Evolutionary conservation across 192 early-diverging fungal species (phyloP).

Genomic region (Rhizoclosmatium sp.): DNA sequence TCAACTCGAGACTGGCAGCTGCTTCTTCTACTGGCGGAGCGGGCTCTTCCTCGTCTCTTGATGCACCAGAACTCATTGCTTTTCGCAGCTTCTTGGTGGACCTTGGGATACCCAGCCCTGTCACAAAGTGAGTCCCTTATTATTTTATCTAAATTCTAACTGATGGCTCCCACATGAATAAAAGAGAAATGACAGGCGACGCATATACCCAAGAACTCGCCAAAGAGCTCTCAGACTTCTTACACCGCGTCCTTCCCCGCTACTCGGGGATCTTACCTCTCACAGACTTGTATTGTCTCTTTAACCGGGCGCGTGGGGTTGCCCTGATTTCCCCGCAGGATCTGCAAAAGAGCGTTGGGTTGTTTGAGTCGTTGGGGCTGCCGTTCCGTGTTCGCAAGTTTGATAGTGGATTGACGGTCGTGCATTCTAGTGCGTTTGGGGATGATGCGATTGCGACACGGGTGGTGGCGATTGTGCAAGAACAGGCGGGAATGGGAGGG

Average conservation of each 20-base stretch:
- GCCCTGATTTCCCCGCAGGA: conserved; percentile 93
- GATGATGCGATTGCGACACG: conserved; percentile 74
- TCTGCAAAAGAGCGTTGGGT: conserved; percentile 77
- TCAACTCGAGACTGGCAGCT: conserved; percentile 63
- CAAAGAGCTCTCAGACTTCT: conserved; percentile 80
- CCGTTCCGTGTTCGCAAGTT: conserved; percentile 81
- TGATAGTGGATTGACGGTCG: conserved; percentile 74
- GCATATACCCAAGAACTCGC: conserved; percentile 89
- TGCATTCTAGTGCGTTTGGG: conserved; percentile 71
- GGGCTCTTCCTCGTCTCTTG: conserved; percentile 22
- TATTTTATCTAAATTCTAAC: background rate
- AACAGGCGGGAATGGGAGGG: conserved; percentile 48
- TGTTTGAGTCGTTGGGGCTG: conserved; percentile 73
- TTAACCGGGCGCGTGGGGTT: conserved; percentile 92
- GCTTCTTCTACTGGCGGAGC: conserved; percentile 28
- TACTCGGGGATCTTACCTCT: conserved; percentile 81
- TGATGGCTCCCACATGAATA: background rate
- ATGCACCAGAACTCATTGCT: conserved; percentile 52
- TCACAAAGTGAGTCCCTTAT: conserved; percentile 72
- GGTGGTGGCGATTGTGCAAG: conserved; percentile 40
- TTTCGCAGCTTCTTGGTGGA: conserved; percentile 81
- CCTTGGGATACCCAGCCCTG: conserved; percentile 89
- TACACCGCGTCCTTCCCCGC: conserved; percentile 70
- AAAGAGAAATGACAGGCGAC: conserved; percentile 83
- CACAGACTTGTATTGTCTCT: conserved; percentile 92